A percentile compares a stretch with the other conserved stretches of the same genome.
Evolutionary conservation across 2,329 filamentous ascomycete species (phyloP).

Genomic region (Pseudovirgaria hyperparasitica): DNA sequence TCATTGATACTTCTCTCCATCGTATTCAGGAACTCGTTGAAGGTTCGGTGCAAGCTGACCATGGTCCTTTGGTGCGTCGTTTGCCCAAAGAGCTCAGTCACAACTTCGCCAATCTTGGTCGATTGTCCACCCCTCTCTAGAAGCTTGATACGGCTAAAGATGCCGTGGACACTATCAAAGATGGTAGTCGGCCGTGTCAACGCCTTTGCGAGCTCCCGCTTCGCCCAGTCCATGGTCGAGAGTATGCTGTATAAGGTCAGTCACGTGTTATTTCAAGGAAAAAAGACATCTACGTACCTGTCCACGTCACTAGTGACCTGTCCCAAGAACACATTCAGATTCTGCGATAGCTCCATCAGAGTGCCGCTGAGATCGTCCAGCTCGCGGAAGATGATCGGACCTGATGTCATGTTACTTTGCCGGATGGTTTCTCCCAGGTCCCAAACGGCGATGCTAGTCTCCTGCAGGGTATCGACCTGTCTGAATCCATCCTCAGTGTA

Average conservation of each 20-base stretch:
- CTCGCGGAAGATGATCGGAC: slow-evolving; percentile 70
- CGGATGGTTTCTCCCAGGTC: slow-evolving; percentile 86
- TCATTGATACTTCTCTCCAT: slow-evolving; percentile 81
- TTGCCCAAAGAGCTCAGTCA: slow-evolving; percentile 64
- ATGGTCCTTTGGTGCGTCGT: slow-evolving; percentile 72
- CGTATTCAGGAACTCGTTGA: slow-evolving; percentile 73
- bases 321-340: slow-evolving; percentile 84
- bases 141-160: slow-evolving; percentile 50
- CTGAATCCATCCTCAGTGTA: slow-evolving; percentile 82
- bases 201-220: slow-evolving; percentile 65
- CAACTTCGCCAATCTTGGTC: slow-evolving; percentile 54
- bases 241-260: slow-evolving; percentile 49
- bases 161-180: slow-evolving; percentile 71
- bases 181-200: slow-evolving; percentile 50
- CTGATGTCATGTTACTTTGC: slow-evolving; percentile 81
- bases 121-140: slow-evolving; percentile 34
- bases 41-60: slow-evolving; percentile 71
- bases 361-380: slow-evolving; percentile 78
- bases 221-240: slow-evolving; percentile 93
- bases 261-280: slow-evolving; percentile 4
- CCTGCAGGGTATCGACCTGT: slow-evolving; percentile 78
- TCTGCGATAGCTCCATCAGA: slow-evolving; percentile 69
- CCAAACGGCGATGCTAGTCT: slow-evolving; percentile 88
- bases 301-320: slow-evolving; percentile 91
- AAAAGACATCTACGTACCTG: slow-evolving; percentile 36